Base-by-base conservation (phyloP, 2,329 filamentous ascomycete species). In the Gliomastix tumulicola region DNA sequence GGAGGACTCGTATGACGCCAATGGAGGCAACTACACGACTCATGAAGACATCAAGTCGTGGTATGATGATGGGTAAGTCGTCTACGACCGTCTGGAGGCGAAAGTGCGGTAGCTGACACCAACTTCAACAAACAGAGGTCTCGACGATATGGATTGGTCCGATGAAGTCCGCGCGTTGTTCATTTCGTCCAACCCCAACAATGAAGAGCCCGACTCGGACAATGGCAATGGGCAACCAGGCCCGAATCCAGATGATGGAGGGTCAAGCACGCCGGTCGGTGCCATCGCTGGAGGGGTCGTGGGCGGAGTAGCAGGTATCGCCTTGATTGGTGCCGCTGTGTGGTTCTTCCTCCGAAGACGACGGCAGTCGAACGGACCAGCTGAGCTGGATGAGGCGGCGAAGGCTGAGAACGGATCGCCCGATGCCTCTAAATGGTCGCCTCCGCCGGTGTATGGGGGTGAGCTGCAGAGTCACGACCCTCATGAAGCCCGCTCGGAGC, bases 241-340 rank as follows among this genome's bases (percentile, higher is more conserved):
- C n/a, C n/a, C n/a, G n/a, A n/a, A n/a, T n/a, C n/a, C n/a, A n/a
- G n/a, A n/a, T n/a, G 35, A 16, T 13, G 10, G 21, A 16, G 37
- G 41, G 11, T 37, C 37, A 10, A 37, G 38, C 4, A 41, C 41
- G 3, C 45, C 45, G 15, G 35, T 49, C 18, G 49, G 49, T 13
- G 41, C 48, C 22, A 49, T 51, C 28, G 48, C 48, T 12, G 49
- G 49, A 19, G 47, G 43, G 9, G 49, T 46, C 31, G 37, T 51
- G 5, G 49, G 46, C 16, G 49, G 49, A 30, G 21, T 51, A 9
- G 49, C 47, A 3, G 38, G 41, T n/a, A 37, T 51, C 23, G 48
- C 40, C 33, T 35, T 45, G 35, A 19, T 44, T 33, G 41, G 16
- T 16, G 34, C 46, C 18, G 45, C 39, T 18, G 37, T 49, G 19